Conservation (phyloP, 257 asterid genomes). For the Salvia rosmarinus region DNA sequence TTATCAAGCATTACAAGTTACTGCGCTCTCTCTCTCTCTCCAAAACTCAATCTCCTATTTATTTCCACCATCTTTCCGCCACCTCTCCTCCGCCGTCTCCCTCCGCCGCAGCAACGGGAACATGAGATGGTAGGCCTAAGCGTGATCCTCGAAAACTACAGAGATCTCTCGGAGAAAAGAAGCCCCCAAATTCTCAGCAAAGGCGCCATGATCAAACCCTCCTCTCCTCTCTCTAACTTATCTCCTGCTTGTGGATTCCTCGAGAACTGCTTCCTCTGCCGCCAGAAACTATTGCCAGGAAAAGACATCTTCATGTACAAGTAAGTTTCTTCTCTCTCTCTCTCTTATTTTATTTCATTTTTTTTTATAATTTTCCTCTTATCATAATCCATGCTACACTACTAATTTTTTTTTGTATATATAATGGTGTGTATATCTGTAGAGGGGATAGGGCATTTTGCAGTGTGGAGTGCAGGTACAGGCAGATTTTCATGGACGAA, state of each 20-base stretch:
- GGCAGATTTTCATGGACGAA: slow-evolving; percentile 90
- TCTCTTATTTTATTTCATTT: too few relatives aligned
- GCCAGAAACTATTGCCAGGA: slow-evolving; percentile 62
- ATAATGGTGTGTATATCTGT: slow-evolving; percentile 21
- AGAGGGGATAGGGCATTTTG: slow-evolving; percentile 93
- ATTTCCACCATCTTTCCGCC: slow-evolving; percentile 32
- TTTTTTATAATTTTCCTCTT: not conserved
- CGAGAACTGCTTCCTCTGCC: slow-evolving; percentile 76
- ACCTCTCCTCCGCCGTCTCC: slow-evolving; percentile 17
- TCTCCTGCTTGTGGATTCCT: slow-evolving; percentile 51
- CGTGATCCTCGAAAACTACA: slow-evolving; percentile 63
- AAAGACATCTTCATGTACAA: slow-evolving; percentile 97
- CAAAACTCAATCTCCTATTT: slow-evolving; percentile 22
- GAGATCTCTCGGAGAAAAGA: slow-evolving; percentile 35
- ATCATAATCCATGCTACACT: not conserved
- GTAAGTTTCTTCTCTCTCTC: slow-evolving; percentile 45
- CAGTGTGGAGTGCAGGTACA: slow-evolving; percentile 88
- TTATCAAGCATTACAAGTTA: slow-evolving; percentile 53
- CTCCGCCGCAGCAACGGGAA: slow-evolving; percentile 30
- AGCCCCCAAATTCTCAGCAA: slow-evolving; percentile 65
- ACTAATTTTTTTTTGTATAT: not conserved
- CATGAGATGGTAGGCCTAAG: slow-evolving; percentile 91
- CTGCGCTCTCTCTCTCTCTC: slow-evolving; percentile 36
- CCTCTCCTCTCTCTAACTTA: slow-evolving; percentile 31
- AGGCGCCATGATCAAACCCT: slow-evolving; percentile 58